A percentile compares a stretch with the other conserved stretches of the same genome.
These are phyloP conservation scores for Chalciporus piperatus DNA, from an alignment of 768 basidiomycete species.

Conservation along the genomic window DNA sequence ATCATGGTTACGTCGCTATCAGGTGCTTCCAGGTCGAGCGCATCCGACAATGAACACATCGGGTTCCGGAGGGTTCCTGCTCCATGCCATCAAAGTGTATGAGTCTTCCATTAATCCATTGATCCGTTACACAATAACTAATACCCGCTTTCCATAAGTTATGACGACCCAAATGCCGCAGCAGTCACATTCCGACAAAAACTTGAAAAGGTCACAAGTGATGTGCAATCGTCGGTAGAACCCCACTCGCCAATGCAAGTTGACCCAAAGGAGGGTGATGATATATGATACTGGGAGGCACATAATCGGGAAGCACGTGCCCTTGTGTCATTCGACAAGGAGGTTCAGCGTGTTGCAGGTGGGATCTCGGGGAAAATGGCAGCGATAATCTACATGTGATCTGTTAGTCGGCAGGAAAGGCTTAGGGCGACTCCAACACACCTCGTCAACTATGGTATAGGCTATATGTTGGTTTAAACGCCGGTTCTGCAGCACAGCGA, in stretches of 20 bases:
- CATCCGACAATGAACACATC: conserved; percentile 94
- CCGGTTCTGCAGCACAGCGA: conserved; percentile 90
- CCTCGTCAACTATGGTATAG: conserved; percentile 89
- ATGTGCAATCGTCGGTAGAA: background rate
- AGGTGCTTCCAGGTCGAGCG: conserved; percentile 93
- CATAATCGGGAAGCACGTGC: background rate
- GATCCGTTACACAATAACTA: background rate
- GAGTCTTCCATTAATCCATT: conserved; percentile 11
- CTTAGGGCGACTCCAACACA: conserved; percentile 31
- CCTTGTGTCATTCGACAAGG: background rate
- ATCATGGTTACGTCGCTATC: conserved; percentile 85
- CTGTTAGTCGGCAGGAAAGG: conserved; percentile 4
- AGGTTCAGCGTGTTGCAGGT: conserved; percentile 8
- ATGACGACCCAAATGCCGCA: conserved; percentile 62
- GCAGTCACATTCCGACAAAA: conserved; percentile 47
- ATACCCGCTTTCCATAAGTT: conserved; percentile 36
- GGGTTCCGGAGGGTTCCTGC: conserved; percentile 84
- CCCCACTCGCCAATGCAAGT: conserved; percentile 14
- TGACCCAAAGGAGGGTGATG: conserved; percentile 10
- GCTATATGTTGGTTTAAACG: conserved; percentile 93
- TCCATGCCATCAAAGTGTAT: conserved; percentile 86
- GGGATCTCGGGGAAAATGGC: conserved; percentile 58
- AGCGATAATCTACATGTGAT: conserved; percentile 45
- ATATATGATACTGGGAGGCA: background rate
- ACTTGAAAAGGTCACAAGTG: conserved; percentile 26